phyloP scores from a whole-genome alignment of 2,329 filamentous ascomycete species.

The Talaromyces rugulosus region DNA sequence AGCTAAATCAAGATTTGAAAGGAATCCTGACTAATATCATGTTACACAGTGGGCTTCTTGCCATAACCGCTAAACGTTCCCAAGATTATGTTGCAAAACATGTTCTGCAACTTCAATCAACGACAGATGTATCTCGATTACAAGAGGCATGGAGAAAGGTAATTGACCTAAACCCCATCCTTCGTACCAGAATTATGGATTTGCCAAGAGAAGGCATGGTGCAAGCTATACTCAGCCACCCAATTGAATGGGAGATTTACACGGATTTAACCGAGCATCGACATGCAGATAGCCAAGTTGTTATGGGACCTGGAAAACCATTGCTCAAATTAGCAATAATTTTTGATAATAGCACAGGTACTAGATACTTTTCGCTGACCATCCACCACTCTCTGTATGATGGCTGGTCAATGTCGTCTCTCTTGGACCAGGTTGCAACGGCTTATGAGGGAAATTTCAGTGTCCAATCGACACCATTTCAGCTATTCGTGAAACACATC shows the following conservation, averaged over 20 bases:
- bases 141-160: not conserved
- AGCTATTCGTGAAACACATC: constrained; percentile 34
- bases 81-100: constrained; percentile 4
- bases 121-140: not conserved
- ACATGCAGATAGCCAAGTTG: not conserved
- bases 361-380: constrained; percentile 43
- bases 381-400: constrained; percentile 52
- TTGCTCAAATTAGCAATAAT: not conserved
- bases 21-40: not conserved
- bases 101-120: not conserved
- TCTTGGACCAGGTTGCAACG: constrained; percentile 28
- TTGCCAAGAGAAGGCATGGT: constrained; percentile 30
- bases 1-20: not conserved
- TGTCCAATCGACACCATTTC: not conserved
- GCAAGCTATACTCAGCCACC: constrained; percentile 32
- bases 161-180: not conserved
- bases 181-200: constrained; percentile 24
- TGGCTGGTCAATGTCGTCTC: constrained; percentile 40
- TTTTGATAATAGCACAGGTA: constrained; percentile 9
- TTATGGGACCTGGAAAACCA: not conserved
- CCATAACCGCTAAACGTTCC: constrained; percentile 37
- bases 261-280: not conserved
- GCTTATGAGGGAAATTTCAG: not conserved
- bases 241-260: not conserved
- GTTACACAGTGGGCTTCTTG: constrained; percentile 20